Evolutionary conservation across 805 yeast species (phyloP).

Genomic region (Saturnispora ahearnii): DNA sequence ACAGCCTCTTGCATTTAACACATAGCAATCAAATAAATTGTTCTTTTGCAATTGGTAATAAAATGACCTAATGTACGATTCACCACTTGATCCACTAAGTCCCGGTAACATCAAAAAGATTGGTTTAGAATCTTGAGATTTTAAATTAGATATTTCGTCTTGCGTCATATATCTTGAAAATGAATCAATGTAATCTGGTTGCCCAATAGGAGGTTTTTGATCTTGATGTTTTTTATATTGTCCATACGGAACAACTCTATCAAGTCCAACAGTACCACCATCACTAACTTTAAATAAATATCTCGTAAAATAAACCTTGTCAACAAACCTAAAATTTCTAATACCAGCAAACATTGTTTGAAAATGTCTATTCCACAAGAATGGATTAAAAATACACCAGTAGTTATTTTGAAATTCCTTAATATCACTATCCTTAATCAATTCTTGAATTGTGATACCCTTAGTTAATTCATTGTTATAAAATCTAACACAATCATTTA

Average conservation of each 20-base stretch:
- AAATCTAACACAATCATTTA: conserved; percentile 8
- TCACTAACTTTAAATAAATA: conserved; percentile 50
- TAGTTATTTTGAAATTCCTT: conserved; percentile 36
- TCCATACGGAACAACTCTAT: conserved; percentile 48
- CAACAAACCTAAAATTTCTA: conserved; percentile 41
- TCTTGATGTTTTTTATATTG: conserved; percentile 18
- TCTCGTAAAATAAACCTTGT: conserved; percentile 65
- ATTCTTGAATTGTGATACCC: conserved; percentile 15
- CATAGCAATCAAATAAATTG: conserved; percentile 51
- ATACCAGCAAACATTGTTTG: conserved; percentile 67
- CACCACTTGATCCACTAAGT: conserved; percentile 79
- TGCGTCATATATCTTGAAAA: conserved; percentile 45
- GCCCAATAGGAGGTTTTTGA: conserved; percentile 28
- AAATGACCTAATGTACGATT: conserved; percentile 59
- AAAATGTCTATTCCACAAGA: conserved; percentile 59
- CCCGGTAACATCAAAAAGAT: conserved; percentile 66
- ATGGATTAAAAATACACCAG: conserved; percentile 51
- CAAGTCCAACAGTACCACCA: conserved; percentile 67
- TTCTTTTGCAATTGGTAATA: conserved; percentile 31
- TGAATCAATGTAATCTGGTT: conserved; percentile 33
- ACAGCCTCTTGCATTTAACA: conserved; percentile 71
- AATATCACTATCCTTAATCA: conserved; percentile 27
- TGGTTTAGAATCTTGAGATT: conserved; percentile 36
- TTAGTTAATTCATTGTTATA: neutral
- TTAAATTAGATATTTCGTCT: conserved; percentile 32